phyloP scores from a whole-genome alignment of 2,329 filamentous ascomycete genomes.

The Colletotrichum sp. region DNA sequence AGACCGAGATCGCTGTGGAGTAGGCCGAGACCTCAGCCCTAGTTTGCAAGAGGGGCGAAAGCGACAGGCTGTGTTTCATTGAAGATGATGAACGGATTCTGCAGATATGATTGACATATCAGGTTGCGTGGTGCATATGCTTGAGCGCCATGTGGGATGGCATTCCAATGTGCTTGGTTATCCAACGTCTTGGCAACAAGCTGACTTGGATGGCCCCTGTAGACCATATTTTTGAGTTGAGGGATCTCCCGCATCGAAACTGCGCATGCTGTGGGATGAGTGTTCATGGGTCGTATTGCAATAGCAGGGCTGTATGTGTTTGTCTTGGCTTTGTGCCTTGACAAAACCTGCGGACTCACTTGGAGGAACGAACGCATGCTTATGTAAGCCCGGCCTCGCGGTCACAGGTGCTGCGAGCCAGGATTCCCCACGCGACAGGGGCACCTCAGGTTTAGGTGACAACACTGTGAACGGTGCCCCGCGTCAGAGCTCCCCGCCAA shows the following conservation, averaged over 20 bases:
- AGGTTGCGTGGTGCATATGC: neutral
- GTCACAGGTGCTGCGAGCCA: neutral
- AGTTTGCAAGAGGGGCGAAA: neutral
- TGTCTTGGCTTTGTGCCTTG: neutral
- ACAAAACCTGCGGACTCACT: neutral
- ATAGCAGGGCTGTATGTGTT: neutral
- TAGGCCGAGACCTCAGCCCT: neutral
- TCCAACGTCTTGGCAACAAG: neutral
- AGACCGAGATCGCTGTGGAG: neutral
- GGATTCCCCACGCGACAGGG: neutral
- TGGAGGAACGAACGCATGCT: neutral
- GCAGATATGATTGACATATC: neutral
- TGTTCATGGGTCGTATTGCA: neutral
- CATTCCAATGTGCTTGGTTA: neutral
- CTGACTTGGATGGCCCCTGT: neutral
- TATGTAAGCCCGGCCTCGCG: neutral
- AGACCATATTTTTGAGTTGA: neutral
- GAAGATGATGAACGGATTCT: neutral
- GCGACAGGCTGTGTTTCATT: neutral
- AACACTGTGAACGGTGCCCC: neutral
- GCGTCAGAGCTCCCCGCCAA: conserved; percentile 3
- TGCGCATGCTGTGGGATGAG: neutral
- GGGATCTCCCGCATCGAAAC: neutral
- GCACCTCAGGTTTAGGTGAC: neutral
- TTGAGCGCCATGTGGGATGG: neutral